phyloP scores from a whole-genome alignment of 148 eudicot genomes.

The Nepenthes mirabilis region DNA sequence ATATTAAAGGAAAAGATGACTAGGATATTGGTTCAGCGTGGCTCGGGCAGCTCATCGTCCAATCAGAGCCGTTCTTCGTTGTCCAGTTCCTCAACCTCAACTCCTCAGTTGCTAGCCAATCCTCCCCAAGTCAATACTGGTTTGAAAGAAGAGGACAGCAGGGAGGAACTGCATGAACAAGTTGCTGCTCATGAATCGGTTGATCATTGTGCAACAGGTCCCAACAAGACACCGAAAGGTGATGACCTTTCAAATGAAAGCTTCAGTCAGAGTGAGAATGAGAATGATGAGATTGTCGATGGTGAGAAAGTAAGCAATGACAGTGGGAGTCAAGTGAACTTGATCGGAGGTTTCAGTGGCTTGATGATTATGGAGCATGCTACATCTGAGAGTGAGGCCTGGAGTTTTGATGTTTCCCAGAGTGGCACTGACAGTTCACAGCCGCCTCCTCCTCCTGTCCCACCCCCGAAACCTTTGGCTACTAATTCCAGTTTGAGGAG shows the following conservation, averaged over 20 bases:
- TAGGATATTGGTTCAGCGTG: constrained; percentile 80
- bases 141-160: constrained; percentile 32
- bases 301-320: constrained; percentile 22
- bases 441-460: constrained; percentile 90
- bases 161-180: constrained; percentile 41
- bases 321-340: constrained; percentile 20
- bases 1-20: constrained; percentile 38
- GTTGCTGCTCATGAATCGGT: constrained; percentile 24
- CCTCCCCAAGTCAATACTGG: constrained; percentile 18
- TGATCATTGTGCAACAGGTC: constrained; percentile 20
- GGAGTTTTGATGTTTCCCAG: constrained; percentile 17
- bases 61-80: constrained; percentile 37
- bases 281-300: constrained; percentile 21
- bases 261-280: constrained; percentile 20
- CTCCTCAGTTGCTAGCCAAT: constrained; percentile 23
- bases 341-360: constrained; percentile 24
- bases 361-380: constrained; percentile 19
- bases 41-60: constrained; percentile 62
- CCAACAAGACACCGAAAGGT: constrained; percentile 14
- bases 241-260: constrained; percentile 24
- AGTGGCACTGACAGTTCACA: constrained; percentile 29
- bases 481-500: constrained; percentile 36
- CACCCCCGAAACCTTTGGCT: constrained; percentile 75
- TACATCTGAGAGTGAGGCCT: constrained; percentile 22
- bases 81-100: constrained; percentile 40